Base-by-base conservation (phyloP, 352 stramenopile genomes). In the Phytophthora boehmeriae region DNA sequence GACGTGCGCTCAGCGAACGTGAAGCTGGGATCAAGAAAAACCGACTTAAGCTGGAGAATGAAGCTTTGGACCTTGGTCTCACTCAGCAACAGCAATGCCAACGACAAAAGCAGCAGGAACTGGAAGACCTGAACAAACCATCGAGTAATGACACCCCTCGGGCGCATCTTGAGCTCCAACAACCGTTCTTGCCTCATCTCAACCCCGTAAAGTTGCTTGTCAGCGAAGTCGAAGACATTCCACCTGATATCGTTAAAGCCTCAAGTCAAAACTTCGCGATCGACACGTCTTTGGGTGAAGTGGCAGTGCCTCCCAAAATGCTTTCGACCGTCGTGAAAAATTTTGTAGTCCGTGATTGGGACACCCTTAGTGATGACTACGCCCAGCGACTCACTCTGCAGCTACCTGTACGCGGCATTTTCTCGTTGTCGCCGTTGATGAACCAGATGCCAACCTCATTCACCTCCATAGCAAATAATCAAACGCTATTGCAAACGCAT, bases 241-340 rank as follows among this genome's bases (percentile, higher is more conserved):
- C 47, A 49, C 14, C 41, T 19, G 20, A 13, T 14, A 45, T 27
- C 17, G 5, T 28, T 5, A 23, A 49, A 19, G 54, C 11, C 19
- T 30, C 58, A 5, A 64, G 41, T 17, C 28, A 27, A 54, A 8
- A 36, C n/a, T 23, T 67, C 35, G 36, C 63, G 32, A 46, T 65
- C 25, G 35, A 59, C 36, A 55, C 39, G 0, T 69, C 46, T 0
- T 39, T 69, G 35, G 60, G 46, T 36, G 61, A 69, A 20, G 64
- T 75, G 17, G 60, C 63, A 6, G 34, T 16, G 4, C 72, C 75
- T 2, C 75, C 75, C 16, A 76, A 69, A 30, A 77, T 84, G 75
- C 71, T 84, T 8, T 84, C 75, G 38, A 70, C 63, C 1, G 67
- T 73, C 43, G 68, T 68, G 11, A 78, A 69, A 17, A 84, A 81